A percentile compares a stretch with the other conserved stretches of the same genome.
These are phyloP conservation scores for Athelia psychrophila DNA, from an alignment of 1,284 basidiomycete genomes.

Conservation along the genomic window DNA sequence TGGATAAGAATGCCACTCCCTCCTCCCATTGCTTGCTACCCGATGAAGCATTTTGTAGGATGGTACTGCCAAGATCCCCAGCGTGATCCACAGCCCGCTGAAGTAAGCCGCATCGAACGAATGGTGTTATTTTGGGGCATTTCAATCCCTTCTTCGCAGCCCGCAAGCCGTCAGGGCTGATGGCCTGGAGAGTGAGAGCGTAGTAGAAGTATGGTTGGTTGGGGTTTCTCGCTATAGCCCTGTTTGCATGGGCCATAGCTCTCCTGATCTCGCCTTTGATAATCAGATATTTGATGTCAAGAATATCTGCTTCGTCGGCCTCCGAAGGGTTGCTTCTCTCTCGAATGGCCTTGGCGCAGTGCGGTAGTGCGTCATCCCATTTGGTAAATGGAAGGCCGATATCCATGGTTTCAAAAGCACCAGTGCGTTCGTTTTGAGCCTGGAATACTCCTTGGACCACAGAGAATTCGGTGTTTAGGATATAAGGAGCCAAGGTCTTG, in stretches of 20 bases:
- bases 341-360: slow-evolving; percentile 51
- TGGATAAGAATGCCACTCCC: slow-evolving; percentile 53
- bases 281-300: slow-evolving; percentile 57
- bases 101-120: slow-evolving; percentile 49
- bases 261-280: slow-evolving; percentile 41
- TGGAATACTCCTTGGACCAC: slow-evolving; percentile 54
- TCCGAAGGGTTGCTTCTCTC: slow-evolving; percentile 33
- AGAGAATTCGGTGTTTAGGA: slow-evolving; percentile 56
- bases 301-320: slow-evolving; percentile 50
- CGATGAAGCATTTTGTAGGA: slow-evolving; percentile 38
- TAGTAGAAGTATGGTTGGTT: slow-evolving; percentile 45
- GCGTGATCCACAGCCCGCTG: slow-evolving; percentile 59
- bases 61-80: slow-evolving; percentile 46
- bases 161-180: slow-evolving; percentile 31
- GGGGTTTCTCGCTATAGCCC: slow-evolving; percentile 48
- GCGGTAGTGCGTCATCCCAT: slow-evolving; percentile 54
- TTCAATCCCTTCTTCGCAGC: slow-evolving; percentile 54
- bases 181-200: slow-evolving; percentile 26
- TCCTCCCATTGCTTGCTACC: slow-evolving; percentile 50
- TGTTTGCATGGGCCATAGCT: slow-evolving; percentile 40
- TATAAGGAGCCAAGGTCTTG: slow-evolving; percentile 41
- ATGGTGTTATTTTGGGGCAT: slow-evolving; percentile 43
- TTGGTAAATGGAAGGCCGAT: slow-evolving; percentile 54
- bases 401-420: slow-evolving; percentile 34
- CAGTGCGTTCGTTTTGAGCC: slow-evolving; percentile 37